Conservation (phyloP, 345 rosid species). For the Psidium friedrichsthalianum region DNA sequence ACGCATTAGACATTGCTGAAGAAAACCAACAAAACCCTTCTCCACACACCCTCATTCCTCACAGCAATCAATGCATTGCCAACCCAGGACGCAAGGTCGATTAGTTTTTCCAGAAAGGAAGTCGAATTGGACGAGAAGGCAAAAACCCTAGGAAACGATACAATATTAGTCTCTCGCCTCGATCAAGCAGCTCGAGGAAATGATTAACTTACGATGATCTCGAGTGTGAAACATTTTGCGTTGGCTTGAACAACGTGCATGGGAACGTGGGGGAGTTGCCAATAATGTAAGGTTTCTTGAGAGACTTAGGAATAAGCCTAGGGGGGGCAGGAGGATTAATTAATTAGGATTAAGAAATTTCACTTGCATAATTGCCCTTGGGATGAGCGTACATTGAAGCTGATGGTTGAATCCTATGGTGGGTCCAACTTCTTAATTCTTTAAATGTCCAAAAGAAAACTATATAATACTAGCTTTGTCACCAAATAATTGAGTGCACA, state of each 20-base stretch:
- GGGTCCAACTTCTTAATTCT: neutral
- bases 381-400: neutral
- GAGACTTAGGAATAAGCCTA: neutral
- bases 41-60: neutral
- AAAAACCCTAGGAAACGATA: neutral
- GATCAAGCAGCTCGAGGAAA: neutral
- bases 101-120: neutral
- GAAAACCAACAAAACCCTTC: neutral
- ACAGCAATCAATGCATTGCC: neutral
- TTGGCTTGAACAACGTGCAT: conserved; percentile 25
- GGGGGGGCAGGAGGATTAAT: neutral
- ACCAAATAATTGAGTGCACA: conserved; percentile 1
- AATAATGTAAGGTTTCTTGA: conserved; percentile 22
- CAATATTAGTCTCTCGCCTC: neutral
- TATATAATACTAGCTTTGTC: neutral
- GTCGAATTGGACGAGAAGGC: neutral
- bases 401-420: neutral
- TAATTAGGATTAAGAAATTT: neutral
- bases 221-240: conserved; percentile 2
- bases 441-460: neutral
- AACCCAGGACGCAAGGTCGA: neutral
- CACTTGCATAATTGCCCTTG: neutral
- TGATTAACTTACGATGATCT: neutral
- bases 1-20: neutral
- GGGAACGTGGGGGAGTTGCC: conserved; percentile 37